Conservation (phyloP, 2,329 filamentous ascomycete genomes). For the Dendrostoma leiphaemia region DNA sequence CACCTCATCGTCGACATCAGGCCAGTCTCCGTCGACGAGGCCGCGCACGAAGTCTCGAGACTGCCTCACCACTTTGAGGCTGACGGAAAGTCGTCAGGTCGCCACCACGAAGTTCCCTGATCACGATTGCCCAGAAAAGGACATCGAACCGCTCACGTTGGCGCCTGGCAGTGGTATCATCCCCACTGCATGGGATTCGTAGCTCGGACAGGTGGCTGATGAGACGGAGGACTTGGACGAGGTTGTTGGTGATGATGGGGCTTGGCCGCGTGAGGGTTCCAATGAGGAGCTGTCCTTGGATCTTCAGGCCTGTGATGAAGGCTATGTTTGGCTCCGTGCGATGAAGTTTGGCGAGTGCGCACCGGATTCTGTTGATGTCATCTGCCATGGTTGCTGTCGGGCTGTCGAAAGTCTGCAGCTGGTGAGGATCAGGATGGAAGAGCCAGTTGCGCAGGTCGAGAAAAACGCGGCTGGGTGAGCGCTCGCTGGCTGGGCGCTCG, state of each 20-base stretch:
- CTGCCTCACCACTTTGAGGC: not conserved
- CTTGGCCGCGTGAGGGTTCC: not conserved
- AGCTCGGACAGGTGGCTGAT: not conserved
- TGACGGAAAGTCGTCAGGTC: not conserved
- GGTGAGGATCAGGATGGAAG: no score
- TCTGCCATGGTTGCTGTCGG: not conserved
- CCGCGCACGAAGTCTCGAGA: not conserved
- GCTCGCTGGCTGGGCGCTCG: no score
- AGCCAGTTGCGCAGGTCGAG: no score
- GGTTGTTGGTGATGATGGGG: not conserved
- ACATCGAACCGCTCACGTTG: not conserved
- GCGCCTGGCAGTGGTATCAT: not conserved
- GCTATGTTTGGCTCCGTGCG: not conserved
- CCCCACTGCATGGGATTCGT: not conserved
- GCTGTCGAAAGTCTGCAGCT: no score
- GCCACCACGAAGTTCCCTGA: not conserved
- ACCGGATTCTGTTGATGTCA: not conserved
- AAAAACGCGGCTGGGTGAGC: no score
- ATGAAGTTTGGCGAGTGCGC: not conserved
- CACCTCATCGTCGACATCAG: not conserved
- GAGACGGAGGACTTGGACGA: not conserved
- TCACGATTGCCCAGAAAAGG: not conserved
- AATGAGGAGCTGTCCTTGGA: not conserved
- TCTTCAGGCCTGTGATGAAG: not conserved
- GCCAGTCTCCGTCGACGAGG: not conserved